Percentiles rank a stretch among this genome's conserved stretches.
Conservation (phyloP, 2,329 filamentous ascomycete species). For the Lachnellula suecica region DNA sequence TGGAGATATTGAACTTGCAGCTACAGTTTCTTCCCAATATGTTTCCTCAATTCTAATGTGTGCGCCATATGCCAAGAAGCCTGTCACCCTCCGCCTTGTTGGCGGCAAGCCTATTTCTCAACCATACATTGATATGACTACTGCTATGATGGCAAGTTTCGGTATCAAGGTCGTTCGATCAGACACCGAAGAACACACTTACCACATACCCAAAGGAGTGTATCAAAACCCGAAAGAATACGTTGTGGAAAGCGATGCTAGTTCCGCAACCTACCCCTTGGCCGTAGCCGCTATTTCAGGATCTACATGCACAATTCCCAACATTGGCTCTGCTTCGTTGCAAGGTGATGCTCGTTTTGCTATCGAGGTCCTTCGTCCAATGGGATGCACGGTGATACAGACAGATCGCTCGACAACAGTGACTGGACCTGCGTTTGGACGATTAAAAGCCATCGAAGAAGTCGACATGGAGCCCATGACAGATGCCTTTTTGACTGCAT, state of each 20-base stretch:
- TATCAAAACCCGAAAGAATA: constrained; percentile 88
- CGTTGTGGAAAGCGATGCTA: constrained; percentile 93
- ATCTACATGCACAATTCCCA: constrained; percentile 92
- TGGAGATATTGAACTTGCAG: constrained; percentile 86
- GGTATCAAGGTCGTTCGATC: constrained; percentile 80
- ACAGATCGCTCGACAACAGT: constrained; percentile 86
- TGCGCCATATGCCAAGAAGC: constrained; percentile 91
- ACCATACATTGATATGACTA: constrained; percentile 98
- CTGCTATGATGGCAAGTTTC: constrained; percentile 94
- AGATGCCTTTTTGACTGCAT: constrained; percentile 94
- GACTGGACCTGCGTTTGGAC: constrained; percentile 76
- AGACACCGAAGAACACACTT: constrained; percentile 79
- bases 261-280: constrained; percentile 93
- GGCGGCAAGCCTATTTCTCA: constrained; percentile 98
- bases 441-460: constrained; percentile 71
- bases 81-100: constrained; percentile 84
- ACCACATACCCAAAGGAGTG: constrained; percentile 82
- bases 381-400: constrained; percentile 91
- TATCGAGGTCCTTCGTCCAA: constrained; percentile 82
- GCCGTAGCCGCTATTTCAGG: constrained; percentile 94
- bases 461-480: constrained; percentile 99
- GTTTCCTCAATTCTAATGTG: constrained; percentile 97
- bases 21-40: constrained; percentile 98
- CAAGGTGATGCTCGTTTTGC: constrained; percentile 96
- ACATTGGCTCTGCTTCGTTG: constrained; percentile 88